A percentile compares a stretch with the other conserved stretches of the same genome.
Evolutionary conservation across 495 filamentous ascomycete genomes (phyloP).

Genomic region (Penicillium malachiteum): DNA sequence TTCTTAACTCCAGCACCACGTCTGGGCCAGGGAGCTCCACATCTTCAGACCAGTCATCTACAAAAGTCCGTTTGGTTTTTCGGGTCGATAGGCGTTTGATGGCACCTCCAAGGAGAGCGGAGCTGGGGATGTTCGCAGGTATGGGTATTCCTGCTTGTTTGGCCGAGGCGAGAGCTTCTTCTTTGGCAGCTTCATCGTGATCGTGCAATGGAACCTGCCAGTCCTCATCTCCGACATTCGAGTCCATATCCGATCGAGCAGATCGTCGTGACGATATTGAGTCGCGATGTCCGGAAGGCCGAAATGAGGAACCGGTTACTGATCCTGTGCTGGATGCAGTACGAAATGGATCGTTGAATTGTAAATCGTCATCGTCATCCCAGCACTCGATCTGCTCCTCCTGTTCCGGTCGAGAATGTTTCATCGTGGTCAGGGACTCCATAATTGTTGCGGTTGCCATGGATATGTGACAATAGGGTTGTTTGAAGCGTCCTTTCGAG

Average conservation of each 20-base stretch:
- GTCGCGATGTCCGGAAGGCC: slow-evolving; percentile 60
- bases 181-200: slow-evolving; percentile 74
- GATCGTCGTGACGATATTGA: slow-evolving; percentile 77
- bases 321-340: slow-evolving; percentile 61
- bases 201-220: slow-evolving; percentile 76
- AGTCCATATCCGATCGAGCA: slow-evolving; percentile 76
- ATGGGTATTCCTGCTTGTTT: slow-evolving; percentile 89
- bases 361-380: slow-evolving; percentile 82
- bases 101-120: slow-evolving; percentile 89
- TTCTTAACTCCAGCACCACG: slow-evolving; percentile 61
- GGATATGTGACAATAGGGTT: too few species aligned
- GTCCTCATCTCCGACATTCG: slow-evolving; percentile 74
- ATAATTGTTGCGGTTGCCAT: slow-evolving; percentile 17
- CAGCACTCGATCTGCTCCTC: slow-evolving; percentile 75
- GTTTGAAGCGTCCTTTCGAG: neutral
- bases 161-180: slow-evolving; percentile 83
- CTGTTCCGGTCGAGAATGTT: slow-evolving; percentile 53
- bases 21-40: slow-evolving; percentile 71
- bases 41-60: slow-evolving; percentile 92
- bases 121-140: slow-evolving; percentile 83
- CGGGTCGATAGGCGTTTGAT: slow-evolving; percentile 88
- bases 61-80: slow-evolving; percentile 70
- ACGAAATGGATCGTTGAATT: slow-evolving; percentile 69
- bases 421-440: slow-evolving; percentile 58
- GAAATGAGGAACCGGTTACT: slow-evolving; percentile 47